Conservation (phyloP, 768 basidiomycete genomes). For the Tricholoma terreum region DNA sequence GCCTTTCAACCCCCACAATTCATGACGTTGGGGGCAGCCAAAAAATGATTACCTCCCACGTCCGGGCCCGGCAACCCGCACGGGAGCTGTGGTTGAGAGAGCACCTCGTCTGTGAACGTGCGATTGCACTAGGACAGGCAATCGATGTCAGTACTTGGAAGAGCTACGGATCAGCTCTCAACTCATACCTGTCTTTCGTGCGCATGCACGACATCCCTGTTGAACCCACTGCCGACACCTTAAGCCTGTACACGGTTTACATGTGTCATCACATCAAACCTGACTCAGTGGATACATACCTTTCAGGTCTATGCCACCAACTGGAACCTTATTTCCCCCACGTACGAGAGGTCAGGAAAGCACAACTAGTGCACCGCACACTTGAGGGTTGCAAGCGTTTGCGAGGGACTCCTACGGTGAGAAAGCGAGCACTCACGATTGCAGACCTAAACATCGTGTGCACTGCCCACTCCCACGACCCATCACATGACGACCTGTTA, state of each 20-base stretch:
- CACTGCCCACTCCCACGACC: no score
- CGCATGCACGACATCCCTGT: constrained; percentile 20
- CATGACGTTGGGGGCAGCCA: constrained; percentile 23
- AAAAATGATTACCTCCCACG: constrained; percentile 15
- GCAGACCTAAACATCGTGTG: constrained; percentile 8
- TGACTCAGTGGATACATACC: constrained; percentile 10
- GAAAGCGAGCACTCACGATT: constrained; percentile 26
- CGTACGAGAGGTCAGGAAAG: constrained; percentile 20
- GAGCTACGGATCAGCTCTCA: constrained; percentile 28
- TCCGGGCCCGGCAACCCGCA: constrained; percentile 26
- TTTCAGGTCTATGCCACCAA: constrained; percentile 36
- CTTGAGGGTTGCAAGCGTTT: constrained; percentile 5
- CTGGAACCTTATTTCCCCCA: constrained; percentile 34
- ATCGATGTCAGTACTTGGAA: constrained; percentile 18
- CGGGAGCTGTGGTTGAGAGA: constrained; percentile 33
- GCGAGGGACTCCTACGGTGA: constrained; percentile 10
- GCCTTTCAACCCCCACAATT: constrained; percentile 21
- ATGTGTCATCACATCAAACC: constrained; percentile 18
- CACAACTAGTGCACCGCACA: constrained; percentile 21
- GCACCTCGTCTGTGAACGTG: constrained; percentile 24
- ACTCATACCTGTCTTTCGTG: constrained; percentile 27
- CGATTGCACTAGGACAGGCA: constrained; percentile 20
- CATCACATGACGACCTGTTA: no score
- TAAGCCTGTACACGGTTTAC: no score
- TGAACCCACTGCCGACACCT: no score